Evolutionary conservation across 768 basidiomycete genomes (phyloP).

Genomic region (Collybia sordida): DNA sequence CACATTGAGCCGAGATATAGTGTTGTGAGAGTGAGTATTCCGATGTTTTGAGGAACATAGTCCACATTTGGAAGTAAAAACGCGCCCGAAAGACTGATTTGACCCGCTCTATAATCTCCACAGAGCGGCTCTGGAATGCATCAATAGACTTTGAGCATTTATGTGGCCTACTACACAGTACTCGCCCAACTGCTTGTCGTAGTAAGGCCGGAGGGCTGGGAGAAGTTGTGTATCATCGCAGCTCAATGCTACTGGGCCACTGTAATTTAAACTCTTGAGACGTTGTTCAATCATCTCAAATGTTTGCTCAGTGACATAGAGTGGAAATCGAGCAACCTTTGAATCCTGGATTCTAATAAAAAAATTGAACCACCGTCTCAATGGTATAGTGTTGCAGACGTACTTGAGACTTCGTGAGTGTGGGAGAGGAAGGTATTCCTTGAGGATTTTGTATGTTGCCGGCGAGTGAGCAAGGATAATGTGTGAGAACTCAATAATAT

Average conservation of each 20-base stretch:
- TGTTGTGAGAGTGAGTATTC: constrained; percentile 18
- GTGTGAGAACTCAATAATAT: background rate
- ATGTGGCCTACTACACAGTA: background rate
- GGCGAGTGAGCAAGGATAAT: background rate
- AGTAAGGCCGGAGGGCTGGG: background rate
- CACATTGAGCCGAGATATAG: constrained; percentile 31
- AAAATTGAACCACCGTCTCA: background rate
- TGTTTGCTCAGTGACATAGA: background rate
- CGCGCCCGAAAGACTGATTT: constrained; percentile 27
- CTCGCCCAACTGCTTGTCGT: background rate
- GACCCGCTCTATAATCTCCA: constrained; percentile 23
- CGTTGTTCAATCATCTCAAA: background rate
- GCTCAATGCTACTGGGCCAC: background rate
- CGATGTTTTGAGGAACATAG: constrained; percentile 14
- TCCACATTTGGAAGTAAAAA: constrained; percentile 31
- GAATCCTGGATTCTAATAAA: background rate
- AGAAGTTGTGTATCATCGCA: background rate
- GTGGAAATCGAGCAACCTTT: background rate
- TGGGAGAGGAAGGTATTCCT: background rate
- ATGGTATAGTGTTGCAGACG: background rate
- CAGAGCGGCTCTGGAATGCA: constrained; percentile 32
- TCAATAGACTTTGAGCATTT: constrained; percentile 32
- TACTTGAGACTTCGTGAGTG: background rate
- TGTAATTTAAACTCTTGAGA: background rate
- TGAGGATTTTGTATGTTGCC: background rate